phyloP scores from a whole-genome alignment of 2,329 filamentous ascomycete genomes.

The Aspergillus oerlinghausenensis region DNA sequence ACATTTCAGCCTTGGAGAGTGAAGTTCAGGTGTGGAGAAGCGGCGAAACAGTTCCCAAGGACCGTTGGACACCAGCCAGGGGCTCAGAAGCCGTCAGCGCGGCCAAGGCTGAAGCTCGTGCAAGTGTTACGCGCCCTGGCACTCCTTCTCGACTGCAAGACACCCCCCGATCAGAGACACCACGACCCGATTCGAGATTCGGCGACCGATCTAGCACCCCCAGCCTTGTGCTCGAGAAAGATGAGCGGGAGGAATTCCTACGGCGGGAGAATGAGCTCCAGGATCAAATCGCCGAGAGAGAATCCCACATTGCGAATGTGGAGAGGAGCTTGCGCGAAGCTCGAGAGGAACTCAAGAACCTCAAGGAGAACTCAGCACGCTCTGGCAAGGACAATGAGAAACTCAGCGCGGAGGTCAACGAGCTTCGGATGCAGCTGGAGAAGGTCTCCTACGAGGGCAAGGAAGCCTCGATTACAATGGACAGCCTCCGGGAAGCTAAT shows the following conservation, averaged over 20 bases:
- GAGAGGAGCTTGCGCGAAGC: slow-evolving; percentile 78
- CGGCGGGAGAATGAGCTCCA: slow-evolving; percentile 94
- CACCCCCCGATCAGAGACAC: slow-evolving; percentile 53
- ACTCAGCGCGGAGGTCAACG: slow-evolving; percentile 79
- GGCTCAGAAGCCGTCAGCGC: slow-evolving; percentile 50
- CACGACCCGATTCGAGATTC: slow-evolving; percentile 59
- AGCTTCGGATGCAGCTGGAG: slow-evolving; percentile 94
- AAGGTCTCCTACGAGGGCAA: slow-evolving; percentile 94
- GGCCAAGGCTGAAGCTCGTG: slow-evolving; percentile 46
- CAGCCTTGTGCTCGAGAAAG: slow-evolving; percentile 83
- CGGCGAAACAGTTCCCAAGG: slow-evolving; percentile 83
- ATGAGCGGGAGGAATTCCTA: slow-evolving; percentile 94
- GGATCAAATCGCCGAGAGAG: slow-evolving; percentile 91
- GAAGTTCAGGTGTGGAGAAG: slow-evolving; percentile 84
- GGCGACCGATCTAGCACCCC: slow-evolving; percentile 85
- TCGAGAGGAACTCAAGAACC: slow-evolving; percentile 76
- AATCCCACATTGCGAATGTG: slow-evolving; percentile 70
- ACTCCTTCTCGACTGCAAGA: slow-evolving; percentile 41
- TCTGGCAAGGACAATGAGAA: slow-evolving; percentile 87
- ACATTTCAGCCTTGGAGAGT: slow-evolving; percentile 75
- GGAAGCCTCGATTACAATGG: slow-evolving; percentile 96
- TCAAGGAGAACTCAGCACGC: slow-evolving; percentile 82
- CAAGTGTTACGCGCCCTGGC: slow-evolving; percentile 39
- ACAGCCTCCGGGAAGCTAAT: slow-evolving; percentile 93
- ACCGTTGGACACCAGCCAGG: slow-evolving; percentile 73